A percentile compares a stretch with the other conserved stretches of the same genome.
Evolutionary conservation across 495 filamentous ascomycete species (phyloP).

Genomic region (Aspergillus heteromorphus): DNA sequence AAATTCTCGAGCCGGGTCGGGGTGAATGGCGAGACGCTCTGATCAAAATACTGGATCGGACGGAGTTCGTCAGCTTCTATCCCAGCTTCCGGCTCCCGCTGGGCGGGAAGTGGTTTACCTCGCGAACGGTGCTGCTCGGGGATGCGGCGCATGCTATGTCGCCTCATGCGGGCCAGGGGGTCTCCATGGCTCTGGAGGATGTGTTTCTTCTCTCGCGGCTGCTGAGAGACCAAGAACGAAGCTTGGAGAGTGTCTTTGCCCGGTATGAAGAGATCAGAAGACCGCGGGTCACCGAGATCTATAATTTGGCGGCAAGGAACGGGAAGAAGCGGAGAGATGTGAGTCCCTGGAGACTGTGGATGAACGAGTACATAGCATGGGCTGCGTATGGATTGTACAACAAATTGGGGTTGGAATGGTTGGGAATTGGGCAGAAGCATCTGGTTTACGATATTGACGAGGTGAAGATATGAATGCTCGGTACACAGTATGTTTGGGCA

Average conservation of each 20-base stretch:
- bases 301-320: constrained; percentile 17
- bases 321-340: constrained; percentile 15
- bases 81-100: constrained; percentile 43
- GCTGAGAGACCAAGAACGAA: constrained; percentile 18
- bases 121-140: constrained; percentile 30
- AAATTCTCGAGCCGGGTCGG: constrained; percentile 29
- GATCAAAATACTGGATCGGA: constrained; percentile 31
- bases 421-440: constrained; percentile 23
- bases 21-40: constrained; percentile 40
- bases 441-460: constrained; percentile 28
- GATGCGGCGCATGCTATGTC: constrained; percentile 45
- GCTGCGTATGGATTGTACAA: constrained; percentile 9
- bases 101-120: constrained; percentile 37
- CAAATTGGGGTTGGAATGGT: constrained; percentile 16
- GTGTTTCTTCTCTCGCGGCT: constrained; percentile 31
- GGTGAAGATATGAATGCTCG: constrained; percentile 1
- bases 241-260: constrained; percentile 16
- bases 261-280: constrained; percentile 25
- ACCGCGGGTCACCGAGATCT: constrained; percentile 25
- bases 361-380: constrained; percentile 21
- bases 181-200: constrained; percentile 44
- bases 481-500: not conserved
- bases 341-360: constrained; percentile 21
- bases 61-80: constrained; percentile 40
- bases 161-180: constrained; percentile 41